Conservation (phyloP, 441 rosid genomes). For the Arabidopsis lyrata region DNA sequence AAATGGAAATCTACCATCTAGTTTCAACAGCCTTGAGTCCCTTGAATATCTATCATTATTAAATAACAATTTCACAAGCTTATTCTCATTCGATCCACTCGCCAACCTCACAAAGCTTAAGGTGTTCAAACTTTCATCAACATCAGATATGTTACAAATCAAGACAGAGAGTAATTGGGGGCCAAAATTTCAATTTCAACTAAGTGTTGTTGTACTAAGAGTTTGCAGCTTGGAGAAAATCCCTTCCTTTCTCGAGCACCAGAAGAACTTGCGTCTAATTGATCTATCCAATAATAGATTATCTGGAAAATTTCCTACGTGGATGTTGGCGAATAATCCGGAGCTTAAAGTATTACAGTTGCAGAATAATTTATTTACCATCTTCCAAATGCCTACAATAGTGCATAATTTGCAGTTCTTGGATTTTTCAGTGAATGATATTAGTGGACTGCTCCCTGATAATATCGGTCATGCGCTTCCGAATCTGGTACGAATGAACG, state of each 20-base stretch:
- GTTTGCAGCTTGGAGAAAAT: slow-evolving; percentile 31
- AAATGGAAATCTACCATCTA: background rate
- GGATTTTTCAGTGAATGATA: background rate
- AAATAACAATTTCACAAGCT: background rate
- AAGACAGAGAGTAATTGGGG: background rate
- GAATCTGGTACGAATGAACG: background rate
- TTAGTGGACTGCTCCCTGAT: background rate
- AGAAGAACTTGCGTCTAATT: background rate
- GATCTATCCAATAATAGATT: background rate
- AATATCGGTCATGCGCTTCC: background rate
- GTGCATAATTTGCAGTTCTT: background rate
- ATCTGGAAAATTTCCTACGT: slow-evolving; percentile 5
- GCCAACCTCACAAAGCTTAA: slow-evolving; percentile 3
- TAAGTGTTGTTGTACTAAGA: background rate
- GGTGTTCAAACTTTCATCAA: background rate
- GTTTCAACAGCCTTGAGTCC: background rate
- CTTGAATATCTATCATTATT: slow-evolving; percentile 27
- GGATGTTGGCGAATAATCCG: slow-evolving; percentile 37
- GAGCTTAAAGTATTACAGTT: slow-evolving; percentile 11
- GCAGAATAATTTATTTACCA: slow-evolving; percentile 12
- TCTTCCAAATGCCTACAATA: slow-evolving; percentile 23
- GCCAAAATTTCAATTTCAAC: background rate
- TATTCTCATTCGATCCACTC: background rate
- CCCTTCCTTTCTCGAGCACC: slow-evolving; percentile 31
- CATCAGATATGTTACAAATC: background rate